Conservation (phyloP, 2,329 filamentous ascomycete genomes). For the Penicillium sp. region DNA sequence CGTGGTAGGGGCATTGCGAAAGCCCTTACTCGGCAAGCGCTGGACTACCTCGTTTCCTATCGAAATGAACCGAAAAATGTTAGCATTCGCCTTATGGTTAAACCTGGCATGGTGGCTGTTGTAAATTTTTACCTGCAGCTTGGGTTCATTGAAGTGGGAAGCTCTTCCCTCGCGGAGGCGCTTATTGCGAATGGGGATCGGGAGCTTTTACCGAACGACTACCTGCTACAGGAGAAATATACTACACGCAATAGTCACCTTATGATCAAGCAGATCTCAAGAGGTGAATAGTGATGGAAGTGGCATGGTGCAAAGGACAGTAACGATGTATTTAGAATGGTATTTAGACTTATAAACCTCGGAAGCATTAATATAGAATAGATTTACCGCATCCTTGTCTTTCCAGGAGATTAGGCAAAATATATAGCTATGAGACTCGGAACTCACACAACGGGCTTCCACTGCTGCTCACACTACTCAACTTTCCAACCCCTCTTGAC, state of each 20-base stretch:
- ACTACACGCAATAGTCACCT: no score
- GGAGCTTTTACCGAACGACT: constrained; percentile 27
- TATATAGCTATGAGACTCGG: no score
- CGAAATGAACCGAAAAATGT: constrained; percentile 8
- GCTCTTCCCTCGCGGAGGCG: constrained; percentile 30
- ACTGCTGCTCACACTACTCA: background rate
- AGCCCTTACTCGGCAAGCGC: constrained; percentile 25
- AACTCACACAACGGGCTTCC: no score
- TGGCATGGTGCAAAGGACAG: no score
- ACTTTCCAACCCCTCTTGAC: background rate
- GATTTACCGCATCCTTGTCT: no score
- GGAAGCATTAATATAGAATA: no score
- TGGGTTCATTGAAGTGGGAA: constrained; percentile 29
- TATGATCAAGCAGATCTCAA: no score
- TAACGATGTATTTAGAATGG: no score
- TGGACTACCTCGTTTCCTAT: constrained; percentile 19
- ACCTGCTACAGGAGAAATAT: no score
- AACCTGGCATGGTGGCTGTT: constrained; percentile 25
- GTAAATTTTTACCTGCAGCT: constrained; percentile 28
- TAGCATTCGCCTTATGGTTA: constrained; percentile 32
- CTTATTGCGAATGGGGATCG: constrained; percentile 30
- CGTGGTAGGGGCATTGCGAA: constrained; percentile 31
- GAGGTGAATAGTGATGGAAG: no score
- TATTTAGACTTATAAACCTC: no score
- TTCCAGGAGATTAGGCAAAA: no score